A percentile compares a stretch with the other conserved stretches of the same genome.
phyloP scores from a whole-genome alignment of 345 rosid species.

The Kernera saxatilis region DNA sequence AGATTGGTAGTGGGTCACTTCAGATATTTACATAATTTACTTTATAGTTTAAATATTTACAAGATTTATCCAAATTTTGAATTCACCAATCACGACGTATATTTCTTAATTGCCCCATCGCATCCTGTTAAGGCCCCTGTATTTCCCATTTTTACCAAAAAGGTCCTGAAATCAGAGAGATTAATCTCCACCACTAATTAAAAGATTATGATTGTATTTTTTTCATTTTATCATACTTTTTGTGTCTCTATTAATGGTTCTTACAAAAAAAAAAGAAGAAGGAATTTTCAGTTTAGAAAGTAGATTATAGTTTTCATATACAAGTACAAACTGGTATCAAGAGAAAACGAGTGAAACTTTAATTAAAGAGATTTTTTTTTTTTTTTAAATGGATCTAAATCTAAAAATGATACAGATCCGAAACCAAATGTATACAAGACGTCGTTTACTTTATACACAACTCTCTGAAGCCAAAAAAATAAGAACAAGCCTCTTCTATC shows the following conservation, averaged over 20 bases:
- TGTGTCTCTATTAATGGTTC: too few relatives aligned
- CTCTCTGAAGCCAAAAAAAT: not conserved
- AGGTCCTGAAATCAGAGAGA: not conserved
- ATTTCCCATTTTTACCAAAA: not conserved
- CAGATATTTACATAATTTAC: not conserved
- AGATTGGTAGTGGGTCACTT: not conserved
- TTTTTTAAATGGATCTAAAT: not conserved
- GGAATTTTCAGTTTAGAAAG: not conserved
- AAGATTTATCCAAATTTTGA: not conserved
- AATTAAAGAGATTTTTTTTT: constrained; percentile 1
- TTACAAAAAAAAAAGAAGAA: too few relatives aligned
- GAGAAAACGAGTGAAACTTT: not conserved
- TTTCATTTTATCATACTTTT: too few relatives aligned
- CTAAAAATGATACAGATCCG: constrained; percentile 2
- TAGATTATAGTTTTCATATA: too few relatives aligned
- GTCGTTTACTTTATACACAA: constrained; percentile 15
- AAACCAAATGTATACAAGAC: constrained; percentile 12
- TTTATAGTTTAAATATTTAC: not conserved
- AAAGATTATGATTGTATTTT: too few relatives aligned
- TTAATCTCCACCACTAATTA: too few relatives aligned
- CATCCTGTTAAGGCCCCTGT: not conserved
- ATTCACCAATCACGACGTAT: not conserved
- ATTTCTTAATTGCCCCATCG: too few relatives aligned
- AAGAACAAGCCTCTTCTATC: constrained; percentile 17
- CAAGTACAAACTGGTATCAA: too few relatives aligned